Evolutionary conservation across 805 yeast species (phyloP).

Genomic region (Barnettozyma salicaria): DNA sequence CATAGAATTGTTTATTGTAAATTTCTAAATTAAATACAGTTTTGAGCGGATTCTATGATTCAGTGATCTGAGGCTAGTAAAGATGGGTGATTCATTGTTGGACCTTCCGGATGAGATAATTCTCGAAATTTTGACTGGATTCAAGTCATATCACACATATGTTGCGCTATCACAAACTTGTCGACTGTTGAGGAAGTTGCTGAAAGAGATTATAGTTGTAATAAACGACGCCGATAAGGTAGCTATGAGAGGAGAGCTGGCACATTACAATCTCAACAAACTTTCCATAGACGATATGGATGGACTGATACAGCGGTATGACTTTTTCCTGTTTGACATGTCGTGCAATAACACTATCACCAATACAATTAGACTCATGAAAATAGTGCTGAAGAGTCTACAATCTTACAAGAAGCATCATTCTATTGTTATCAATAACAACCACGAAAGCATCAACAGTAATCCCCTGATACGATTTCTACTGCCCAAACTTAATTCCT

Average conservation of each 20-base stretch:
- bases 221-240: slow-evolving; percentile 7
- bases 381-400: slow-evolving; percentile 13
- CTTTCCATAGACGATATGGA: slow-evolving; percentile 10
- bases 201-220: slow-evolving; percentile 11
- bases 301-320: slow-evolving; percentile 7
- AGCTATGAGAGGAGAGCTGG: neutral
- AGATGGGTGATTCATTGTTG: slow-evolving; percentile 12
- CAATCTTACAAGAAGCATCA: slow-evolving; percentile 13
- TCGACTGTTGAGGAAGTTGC: slow-evolving; percentile 2
- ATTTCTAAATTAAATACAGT: neutral
- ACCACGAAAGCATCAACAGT: slow-evolving; percentile 4
- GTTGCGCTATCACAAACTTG: slow-evolving; percentile 12
- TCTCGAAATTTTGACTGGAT: slow-evolving; percentile 7
- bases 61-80: too few species aligned
- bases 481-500: slow-evolving; percentile 18
- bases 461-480: slow-evolving; percentile 13
- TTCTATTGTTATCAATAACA: slow-evolving; percentile 10
- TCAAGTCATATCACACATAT: slow-evolving; percentile 12
- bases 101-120: slow-evolving; percentile 18
- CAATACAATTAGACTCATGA: slow-evolving; percentile 10
- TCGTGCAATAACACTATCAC: slow-evolving; percentile 1
- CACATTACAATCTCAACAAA: slow-evolving; percentile 6
- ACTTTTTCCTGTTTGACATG: slow-evolving; percentile 16
- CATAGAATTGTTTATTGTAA: neutral
- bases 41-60: neutral